Evolutionary conservation across 2,329 filamentous ascomycete genomes (phyloP), one percentile per base, ranked within the genome.

Genomic region (Coleophoma eucalyptorum): DNA sequence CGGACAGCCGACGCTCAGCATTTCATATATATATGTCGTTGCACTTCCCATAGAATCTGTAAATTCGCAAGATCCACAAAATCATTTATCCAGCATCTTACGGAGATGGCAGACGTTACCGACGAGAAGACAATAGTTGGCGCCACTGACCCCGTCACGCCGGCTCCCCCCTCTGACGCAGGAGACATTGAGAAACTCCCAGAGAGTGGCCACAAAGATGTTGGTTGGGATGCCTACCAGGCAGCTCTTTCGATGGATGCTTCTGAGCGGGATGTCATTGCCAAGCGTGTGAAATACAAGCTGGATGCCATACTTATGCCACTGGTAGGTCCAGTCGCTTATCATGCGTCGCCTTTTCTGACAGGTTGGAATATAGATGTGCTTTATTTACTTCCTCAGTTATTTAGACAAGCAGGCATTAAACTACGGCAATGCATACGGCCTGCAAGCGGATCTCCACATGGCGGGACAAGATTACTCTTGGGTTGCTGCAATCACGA

Each of bases 391-490:
- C 48, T 67, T 69, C 62, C 49, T 69, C 46, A 62, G 61, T 15
- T 69, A 69, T 50, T 58, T 69, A 13, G 64, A 66, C 48, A 65
- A 66, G 49, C 63, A 65, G 21, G 62, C 59, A 6, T 62, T 69
- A 33, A 69, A 70, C 57, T 69, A 68, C 53, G 62, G 65, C 43
- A 72, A 72, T 45, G 69, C 71, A 11, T 74, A 74, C 52, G 68
- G 69, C 5, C 61, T 74, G 2, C 70, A 72, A 50, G 55, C 56
- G 3, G 71, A 74, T 46, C 69, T 71, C 3, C 60, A 67, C 10
- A 67, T 74, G 51, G 62, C 62, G 41, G 71, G 71, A 37, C 62
- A 71, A 48, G 62, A 71, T 49, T 73, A 74, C 55, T 70, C 69
- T 12, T 74, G 71, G 71, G 69, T 73, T 10, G 69, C 70, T 18